phyloP scores from a whole-genome alignment of 2,329 filamentous ascomycete species.

The Akanthomyces lecanii region DNA sequence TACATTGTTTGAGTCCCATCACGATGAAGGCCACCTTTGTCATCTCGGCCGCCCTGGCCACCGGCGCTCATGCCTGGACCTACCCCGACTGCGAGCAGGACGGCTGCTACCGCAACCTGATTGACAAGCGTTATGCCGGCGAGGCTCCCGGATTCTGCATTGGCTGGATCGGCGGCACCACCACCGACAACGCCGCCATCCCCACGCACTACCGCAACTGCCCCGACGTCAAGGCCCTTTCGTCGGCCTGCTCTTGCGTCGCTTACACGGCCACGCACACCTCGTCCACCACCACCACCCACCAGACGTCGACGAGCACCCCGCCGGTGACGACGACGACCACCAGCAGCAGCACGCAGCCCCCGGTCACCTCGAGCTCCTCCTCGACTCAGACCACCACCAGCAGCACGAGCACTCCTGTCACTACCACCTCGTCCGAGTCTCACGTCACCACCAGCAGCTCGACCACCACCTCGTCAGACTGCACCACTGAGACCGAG shows the following conservation, averaged over 20 bases:
- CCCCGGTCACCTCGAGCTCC: slow-evolving; percentile 1
- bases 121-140: slow-evolving; percentile 29
- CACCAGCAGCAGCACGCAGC: slow-evolving; percentile 15
- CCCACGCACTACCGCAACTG: slow-evolving; percentile 32
- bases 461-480: slow-evolving; percentile 21
- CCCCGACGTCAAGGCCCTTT: slow-evolving; percentile 23
- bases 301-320: slow-evolving; percentile 13
- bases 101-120: slow-evolving; percentile 35
- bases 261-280: slow-evolving; percentile 32
- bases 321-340: slow-evolving; percentile 12
- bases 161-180: slow-evolving; percentile 29
- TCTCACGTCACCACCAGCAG: slow-evolving; percentile 1
- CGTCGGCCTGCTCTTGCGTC: slow-evolving; percentile 37
- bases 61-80: slow-evolving; percentile 25
- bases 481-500: slow-evolving; percentile 28
- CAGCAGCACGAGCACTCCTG: slow-evolving; percentile 10
- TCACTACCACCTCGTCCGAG: slow-evolving; percentile 6
- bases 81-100: slow-evolving; percentile 30
- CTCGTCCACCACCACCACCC: slow-evolving; percentile 3
- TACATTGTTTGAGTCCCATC: not conserved
- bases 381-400: slow-evolving; percentile 14
- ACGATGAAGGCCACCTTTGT: slow-evolving; percentile 32
- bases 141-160: slow-evolving; percentile 31
- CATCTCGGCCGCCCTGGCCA: slow-evolving; percentile 31
- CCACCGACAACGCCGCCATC: slow-evolving; percentile 26